These are phyloP conservation scores for Neurospora sp. DNA, from an alignment of 495 filamentous ascomycete species.

Conservation along the genomic window DNA sequence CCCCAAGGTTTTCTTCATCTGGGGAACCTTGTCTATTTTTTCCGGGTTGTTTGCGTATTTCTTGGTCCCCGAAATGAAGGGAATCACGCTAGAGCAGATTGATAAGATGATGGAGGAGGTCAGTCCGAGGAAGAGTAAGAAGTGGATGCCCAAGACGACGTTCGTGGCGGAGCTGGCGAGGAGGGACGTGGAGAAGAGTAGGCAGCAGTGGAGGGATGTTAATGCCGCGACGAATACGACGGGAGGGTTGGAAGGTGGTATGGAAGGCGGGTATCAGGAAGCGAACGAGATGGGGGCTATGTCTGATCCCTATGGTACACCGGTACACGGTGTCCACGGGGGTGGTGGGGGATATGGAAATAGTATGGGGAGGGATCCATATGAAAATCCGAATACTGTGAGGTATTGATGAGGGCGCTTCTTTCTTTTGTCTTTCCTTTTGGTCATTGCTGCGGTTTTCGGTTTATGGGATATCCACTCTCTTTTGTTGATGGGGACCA, in stretches of 20 bases:
- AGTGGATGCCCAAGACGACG: slow-evolving; percentile 60
- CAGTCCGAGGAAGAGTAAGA: slow-evolving; percentile 50
- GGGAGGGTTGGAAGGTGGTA: background rate
- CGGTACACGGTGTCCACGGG: background rate
- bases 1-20: slow-evolving; percentile 69
- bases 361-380: background rate
- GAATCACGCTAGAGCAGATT: slow-evolving; percentile 76
- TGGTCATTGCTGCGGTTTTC: background rate
- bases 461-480: background rate
- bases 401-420: background rate
- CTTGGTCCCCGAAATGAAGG: slow-evolving; percentile 77
- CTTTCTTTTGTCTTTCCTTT: background rate
- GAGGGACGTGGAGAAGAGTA: background rate
- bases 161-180: slow-evolving; percentile 42
- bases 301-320: background rate
- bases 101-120: slow-evolving; percentile 81
- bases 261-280: background rate
- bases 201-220: background rate
- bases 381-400: background rate
- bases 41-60: slow-evolving; percentile 65
- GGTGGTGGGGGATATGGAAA: background rate
- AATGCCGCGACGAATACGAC: background rate
- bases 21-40: slow-evolving; percentile 54
- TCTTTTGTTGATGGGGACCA: background rate
- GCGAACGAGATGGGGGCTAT: background rate